Percentiles rank a stretch among this genome's conserved stretches.
Evolutionary conservation across 495 filamentous ascomycete species (phyloP).

Genomic region (Penicillium longicatenatum): DNA sequence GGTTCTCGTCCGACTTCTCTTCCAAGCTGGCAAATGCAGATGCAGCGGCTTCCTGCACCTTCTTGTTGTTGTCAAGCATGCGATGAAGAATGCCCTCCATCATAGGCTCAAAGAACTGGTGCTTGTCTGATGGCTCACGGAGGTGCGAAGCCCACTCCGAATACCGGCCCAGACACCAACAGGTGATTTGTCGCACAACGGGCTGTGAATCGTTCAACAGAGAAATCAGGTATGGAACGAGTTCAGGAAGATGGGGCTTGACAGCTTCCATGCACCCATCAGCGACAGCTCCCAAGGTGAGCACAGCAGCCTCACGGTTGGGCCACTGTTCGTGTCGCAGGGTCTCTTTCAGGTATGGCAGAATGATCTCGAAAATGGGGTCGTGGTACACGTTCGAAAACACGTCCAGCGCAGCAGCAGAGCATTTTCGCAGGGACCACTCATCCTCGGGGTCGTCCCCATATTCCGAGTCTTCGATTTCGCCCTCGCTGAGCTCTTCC

Average conservation of each 20-base stretch:
- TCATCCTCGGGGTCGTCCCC: slow-evolving; percentile 81
- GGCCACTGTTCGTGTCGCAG: slow-evolving; percentile 88
- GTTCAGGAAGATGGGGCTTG: slow-evolving; percentile 84
- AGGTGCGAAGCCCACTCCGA: slow-evolving; percentile 90
- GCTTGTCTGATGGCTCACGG: slow-evolving; percentile 61
- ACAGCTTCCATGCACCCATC: slow-evolving; percentile 93
- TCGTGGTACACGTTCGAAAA: slow-evolving; percentile 88
- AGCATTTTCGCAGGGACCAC: slow-evolving; percentile 98
- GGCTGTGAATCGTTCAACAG: slow-evolving; percentile 83
- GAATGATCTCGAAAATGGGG: slow-evolving; percentile 84
- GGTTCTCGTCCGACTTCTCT: slow-evolving; percentile 79
- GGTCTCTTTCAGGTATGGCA: slow-evolving; percentile 91
- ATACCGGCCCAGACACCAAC: slow-evolving; percentile 95
- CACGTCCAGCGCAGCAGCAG: slow-evolving; percentile 91
- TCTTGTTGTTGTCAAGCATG: slow-evolving; percentile 97
- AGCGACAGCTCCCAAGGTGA: slow-evolving; percentile 92
- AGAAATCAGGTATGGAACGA: slow-evolving; percentile 88
- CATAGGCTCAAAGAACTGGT: slow-evolving; percentile 88
- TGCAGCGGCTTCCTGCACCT: slow-evolving; percentile 94
- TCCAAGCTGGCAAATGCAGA: slow-evolving; percentile 96
- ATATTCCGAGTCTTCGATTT: slow-evolving; percentile 77
- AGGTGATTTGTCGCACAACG: slow-evolving; percentile 96
- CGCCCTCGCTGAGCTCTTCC: slow-evolving; percentile 85
- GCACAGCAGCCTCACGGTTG: slow-evolving; percentile 89
- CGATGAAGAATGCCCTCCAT: slow-evolving; percentile 94